Conservation (phyloP, 2,329 filamentous ascomycete genomes). For the Acephala macrosclerotiorum region DNA sequence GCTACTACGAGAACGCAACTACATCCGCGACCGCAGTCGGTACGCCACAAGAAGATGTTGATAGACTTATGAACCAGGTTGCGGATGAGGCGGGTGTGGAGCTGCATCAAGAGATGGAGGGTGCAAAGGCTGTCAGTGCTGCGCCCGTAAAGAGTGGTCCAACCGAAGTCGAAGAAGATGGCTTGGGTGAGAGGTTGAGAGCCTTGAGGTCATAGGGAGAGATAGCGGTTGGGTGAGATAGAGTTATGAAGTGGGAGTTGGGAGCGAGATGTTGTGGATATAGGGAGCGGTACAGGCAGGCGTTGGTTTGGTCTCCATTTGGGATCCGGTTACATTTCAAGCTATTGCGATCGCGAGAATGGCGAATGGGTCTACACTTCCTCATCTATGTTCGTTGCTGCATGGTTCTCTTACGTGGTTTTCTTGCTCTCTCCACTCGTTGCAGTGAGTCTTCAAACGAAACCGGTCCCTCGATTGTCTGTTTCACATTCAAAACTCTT, state of each 20-base stretch:
- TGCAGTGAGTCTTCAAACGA: background rate
- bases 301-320: background rate
- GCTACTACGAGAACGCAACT: conserved; percentile 81
- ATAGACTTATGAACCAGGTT: conserved; percentile 83
- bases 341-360: conserved; percentile 11
- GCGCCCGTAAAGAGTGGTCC: conserved; percentile 67
- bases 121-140: conserved; percentile 63
- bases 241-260: background rate
- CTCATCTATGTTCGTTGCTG: background rate
- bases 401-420: background rate
- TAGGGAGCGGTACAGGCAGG: conserved; percentile 1
- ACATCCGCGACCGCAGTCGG: conserved; percentile 77
- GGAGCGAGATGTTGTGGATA: background rate
- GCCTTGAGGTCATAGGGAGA: conserved; percentile 51
- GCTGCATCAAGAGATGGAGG: conserved; percentile 75
- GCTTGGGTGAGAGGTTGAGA: conserved; percentile 65
- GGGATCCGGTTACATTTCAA: background rate
- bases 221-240: background rate
- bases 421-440: background rate
- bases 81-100: conserved; percentile 90
- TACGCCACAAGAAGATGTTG: conserved; percentile 84
- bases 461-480: too few relatives aligned
- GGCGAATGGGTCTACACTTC: conserved; percentile 10
- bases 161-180: conserved; percentile 81
- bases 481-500: too few relatives aligned